A percentile compares a stretch with the other conserved stretches of the same genome.
phyloP scores from a whole-genome alignment of 805 yeast genomes.

The Ogataea ramenticola region DNA sequence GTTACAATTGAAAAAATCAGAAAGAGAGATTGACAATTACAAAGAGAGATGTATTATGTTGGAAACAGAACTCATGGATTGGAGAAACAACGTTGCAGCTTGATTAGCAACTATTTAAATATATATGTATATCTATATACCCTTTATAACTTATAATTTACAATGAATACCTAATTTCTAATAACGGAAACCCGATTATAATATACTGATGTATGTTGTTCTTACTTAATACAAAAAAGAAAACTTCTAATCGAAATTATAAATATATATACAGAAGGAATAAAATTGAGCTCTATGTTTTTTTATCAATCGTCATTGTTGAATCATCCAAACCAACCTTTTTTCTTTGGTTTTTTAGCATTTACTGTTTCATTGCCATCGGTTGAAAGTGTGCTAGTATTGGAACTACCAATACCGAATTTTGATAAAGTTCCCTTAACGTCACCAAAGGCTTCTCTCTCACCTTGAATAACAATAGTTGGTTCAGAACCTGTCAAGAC shows the following conservation, averaged over 20 bases:
- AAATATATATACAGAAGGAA: background rate
- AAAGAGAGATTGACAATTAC: conserved; percentile 49
- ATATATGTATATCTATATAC: no score
- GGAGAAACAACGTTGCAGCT: conserved; percentile 33
- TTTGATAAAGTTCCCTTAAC: conserved; percentile 54
- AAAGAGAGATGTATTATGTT: conserved; percentile 45
- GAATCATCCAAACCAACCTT: conserved; percentile 13
- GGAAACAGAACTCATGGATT: conserved; percentile 51
- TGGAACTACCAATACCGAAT: conserved; percentile 62
- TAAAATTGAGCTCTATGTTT: background rate
- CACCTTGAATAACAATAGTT: conserved; percentile 87
- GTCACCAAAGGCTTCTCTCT: conserved; percentile 80
- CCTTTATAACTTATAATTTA: background rate
- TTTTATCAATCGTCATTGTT: no score
- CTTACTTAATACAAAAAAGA: no score
- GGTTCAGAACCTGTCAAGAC: conserved; percentile 72
- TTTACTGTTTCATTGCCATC: background rate
- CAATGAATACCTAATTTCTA: no score
- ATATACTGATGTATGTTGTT: no score
- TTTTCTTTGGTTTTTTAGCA: conserved; percentile 1
- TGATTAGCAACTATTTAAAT: no score
- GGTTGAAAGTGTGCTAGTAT: background rate
- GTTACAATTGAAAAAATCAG: conserved; percentile 36
- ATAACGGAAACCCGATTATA: no score
- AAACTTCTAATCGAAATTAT: no score